Evolutionary conservation across 1,139 yeast species (phyloP).

Genomic region (Pichia sp.): DNA sequence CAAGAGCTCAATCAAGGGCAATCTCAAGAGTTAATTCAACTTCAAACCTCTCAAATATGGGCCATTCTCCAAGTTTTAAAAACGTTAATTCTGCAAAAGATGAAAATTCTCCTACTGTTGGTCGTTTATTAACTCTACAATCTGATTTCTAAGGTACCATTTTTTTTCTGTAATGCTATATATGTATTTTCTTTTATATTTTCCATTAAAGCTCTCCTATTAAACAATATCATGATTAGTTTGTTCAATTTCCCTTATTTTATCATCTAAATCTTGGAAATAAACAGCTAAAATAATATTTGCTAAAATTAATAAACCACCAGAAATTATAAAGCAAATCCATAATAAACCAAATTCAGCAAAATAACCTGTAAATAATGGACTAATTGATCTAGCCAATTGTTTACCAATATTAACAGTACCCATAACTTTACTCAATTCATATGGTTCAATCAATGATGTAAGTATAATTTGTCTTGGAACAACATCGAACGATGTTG

Average conservation of each 20-base stretch:
- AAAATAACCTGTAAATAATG: conserved; percentile 65
- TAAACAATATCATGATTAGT: conserved; percentile 13
- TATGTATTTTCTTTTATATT: background rate
- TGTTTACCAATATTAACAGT: conserved; percentile 82
- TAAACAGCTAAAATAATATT: conserved; percentile 36
- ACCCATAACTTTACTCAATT: conserved; percentile 74
- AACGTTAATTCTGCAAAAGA: conserved; percentile 9
- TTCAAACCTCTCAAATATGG: conserved; percentile 4
- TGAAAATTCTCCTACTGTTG: conserved; percentile 6
- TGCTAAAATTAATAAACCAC: conserved; percentile 43
- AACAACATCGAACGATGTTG: conserved; percentile 82
- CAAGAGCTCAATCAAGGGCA: conserved; percentile 21
- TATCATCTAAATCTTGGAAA: conserved; percentile 36
- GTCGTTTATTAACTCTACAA: conserved; percentile 9
- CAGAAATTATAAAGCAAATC: conserved; percentile 58
- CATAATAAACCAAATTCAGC: conserved; percentile 48
- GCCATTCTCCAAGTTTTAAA: conserved; percentile 12
- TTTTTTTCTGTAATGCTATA: background rate
- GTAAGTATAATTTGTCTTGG: conserved; percentile 79
- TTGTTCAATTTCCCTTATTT: conserved; percentile 30
- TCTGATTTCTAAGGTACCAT: conserved; percentile 1
- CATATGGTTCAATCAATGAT: conserved; percentile 50
- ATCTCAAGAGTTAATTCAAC: conserved; percentile 17
- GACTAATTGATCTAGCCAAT: conserved; percentile 76
- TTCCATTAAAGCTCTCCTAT: background rate